phyloP scores from a whole-genome alignment of 768 basidiomycete species.

The Boletus huronensis region DNA sequence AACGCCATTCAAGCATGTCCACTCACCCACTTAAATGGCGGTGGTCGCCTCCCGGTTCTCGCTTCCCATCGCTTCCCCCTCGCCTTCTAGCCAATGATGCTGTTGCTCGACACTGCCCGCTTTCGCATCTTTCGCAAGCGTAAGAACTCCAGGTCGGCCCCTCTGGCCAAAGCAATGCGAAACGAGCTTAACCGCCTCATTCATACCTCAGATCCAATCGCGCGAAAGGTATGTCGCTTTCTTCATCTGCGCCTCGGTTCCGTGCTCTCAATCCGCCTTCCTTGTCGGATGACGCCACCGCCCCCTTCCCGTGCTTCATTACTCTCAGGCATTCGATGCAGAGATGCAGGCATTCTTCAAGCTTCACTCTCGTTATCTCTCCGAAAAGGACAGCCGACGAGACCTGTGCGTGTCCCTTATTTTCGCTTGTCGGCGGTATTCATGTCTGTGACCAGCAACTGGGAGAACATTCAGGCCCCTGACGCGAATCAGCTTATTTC shows the following conservation, averaged over 20 bases:
- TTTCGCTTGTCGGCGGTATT: constrained; percentile 6
- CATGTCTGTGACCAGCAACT: constrained; percentile 51
- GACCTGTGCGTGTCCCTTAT: constrained; percentile 63
- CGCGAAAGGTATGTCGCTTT: constrained; percentile 49
- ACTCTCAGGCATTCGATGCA: constrained; percentile 62
- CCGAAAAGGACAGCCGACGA: constrained; percentile 80
- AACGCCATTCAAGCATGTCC: constrained; percentile 20
- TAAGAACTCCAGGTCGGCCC: constrained; percentile 40
- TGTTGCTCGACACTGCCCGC: constrained; percentile 33
- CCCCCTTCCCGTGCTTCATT: constrained; percentile 5
- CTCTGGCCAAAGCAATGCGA: constrained; percentile 50
- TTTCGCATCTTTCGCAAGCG: constrained; percentile 37
- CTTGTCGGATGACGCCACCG: constrained; percentile 14
- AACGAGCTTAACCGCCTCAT: constrained; percentile 70
- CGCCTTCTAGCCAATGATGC: constrained; percentile 8
- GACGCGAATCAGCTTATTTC: constrained; percentile 82
- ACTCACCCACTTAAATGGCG: constrained; percentile 18
- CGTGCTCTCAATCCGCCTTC: constrained; percentile 31
- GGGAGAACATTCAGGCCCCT: constrained; percentile 88
- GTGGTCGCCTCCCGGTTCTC: constrained; percentile 15
- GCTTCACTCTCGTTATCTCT: constrained; percentile 92
- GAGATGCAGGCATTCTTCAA: constrained; percentile 98
- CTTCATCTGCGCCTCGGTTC: constrained; percentile 33
- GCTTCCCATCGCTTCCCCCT: constrained; percentile 25
- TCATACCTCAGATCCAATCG: constrained; percentile 48